A percentile compares a stretch with the other conserved stretches of the same genome.
phyloP scores from a whole-genome alignment of 2,329 filamentous ascomycete genomes.

The Sporothrix euskadiensis region DNA sequence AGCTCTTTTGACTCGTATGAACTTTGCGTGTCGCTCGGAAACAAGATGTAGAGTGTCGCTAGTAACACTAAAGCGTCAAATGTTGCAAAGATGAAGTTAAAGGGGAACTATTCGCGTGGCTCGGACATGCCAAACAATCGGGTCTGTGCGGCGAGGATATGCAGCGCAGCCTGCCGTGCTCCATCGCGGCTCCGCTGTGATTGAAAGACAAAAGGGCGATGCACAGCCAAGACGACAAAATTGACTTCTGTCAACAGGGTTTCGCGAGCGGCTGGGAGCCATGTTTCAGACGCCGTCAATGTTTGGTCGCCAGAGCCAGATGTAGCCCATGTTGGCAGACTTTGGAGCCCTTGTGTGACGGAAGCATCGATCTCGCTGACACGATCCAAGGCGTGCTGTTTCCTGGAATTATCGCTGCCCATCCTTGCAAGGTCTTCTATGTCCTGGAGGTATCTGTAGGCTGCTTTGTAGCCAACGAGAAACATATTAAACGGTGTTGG shows the following conservation, averaged over 20 bases:
- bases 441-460: slow-evolving; percentile 17
- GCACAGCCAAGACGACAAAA: slow-evolving; percentile 11
- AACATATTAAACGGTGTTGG: background rate
- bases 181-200: background rate
- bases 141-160: slow-evolving; percentile 5
- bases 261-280: slow-evolving; percentile 13
- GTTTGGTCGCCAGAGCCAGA: background rate
- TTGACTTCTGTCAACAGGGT: slow-evolving; percentile 8
- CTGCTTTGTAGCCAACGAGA: slow-evolving; percentile 4
- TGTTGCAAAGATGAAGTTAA: slow-evolving; percentile 20
- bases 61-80: slow-evolving; percentile 17
- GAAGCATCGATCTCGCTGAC: background rate
- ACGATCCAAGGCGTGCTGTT: background rate
- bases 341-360: background rate
- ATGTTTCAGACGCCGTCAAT: background rate
- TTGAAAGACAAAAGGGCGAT: background rate
- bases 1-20: background rate
- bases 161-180: background rate
- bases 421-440: background rate
- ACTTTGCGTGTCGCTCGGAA: background rate
- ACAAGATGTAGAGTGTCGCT: slow-evolving; percentile 7
- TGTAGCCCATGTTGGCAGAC: slow-evolving; percentile 2
- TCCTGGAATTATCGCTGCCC: background rate
- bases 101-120: slow-evolving; percentile 12
- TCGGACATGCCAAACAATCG: slow-evolving; percentile 3